Evolutionary conservation across 1,139 yeast species (phyloP), one percentile per base, ranked within the genome.

Genomic region (Saccharomycopsis phalli): DNA sequence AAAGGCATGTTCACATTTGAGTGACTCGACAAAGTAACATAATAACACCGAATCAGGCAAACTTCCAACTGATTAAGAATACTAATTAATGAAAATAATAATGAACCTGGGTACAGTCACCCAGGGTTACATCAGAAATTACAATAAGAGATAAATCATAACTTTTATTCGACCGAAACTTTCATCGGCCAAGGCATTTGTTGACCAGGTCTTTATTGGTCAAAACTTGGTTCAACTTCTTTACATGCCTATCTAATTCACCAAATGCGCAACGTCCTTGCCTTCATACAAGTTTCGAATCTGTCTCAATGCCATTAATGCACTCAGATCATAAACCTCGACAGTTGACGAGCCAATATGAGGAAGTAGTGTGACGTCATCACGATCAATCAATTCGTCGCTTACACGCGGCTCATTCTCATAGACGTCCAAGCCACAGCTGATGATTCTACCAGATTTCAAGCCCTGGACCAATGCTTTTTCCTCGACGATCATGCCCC

Each of bases 341-440:
- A 61, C 59, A 0, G 93, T 79, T 0, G 86, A 74, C 20, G 88
- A 78, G 0, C 88, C 94, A 28, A 80, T 57, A 57, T 83, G 94
- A 7, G 94, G 94, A 13, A 84, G 71, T 37, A 81, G 59, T 0
- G 79, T 63, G n/a, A 81, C 86, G 56, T 83, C 86, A 53, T 75
- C 68, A 52, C 93, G 68, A 11, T 62, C 60, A 23, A 71, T 52
- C 38, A 81, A 67, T 23, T 63, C 74, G 11, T 67, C 66, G 48
- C 74, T 69, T 10, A 81, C 68, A 1, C 46, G 41, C 3, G 88
- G 88, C 58, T 86, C 95, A 30, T 70, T 57, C 51, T 76, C 81
- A 58, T 66, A 83, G 4, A 86, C 95, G 53, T 86, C 95, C 34
- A 84, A 62, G 0, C 95, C 96, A 13, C 80, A 91, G 53, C 79